Evolutionary conservation across 1,139 yeast genomes (phyloP), one percentile per base, ranked within the genome.

Genomic region (Taiozyma onychis): DNA sequence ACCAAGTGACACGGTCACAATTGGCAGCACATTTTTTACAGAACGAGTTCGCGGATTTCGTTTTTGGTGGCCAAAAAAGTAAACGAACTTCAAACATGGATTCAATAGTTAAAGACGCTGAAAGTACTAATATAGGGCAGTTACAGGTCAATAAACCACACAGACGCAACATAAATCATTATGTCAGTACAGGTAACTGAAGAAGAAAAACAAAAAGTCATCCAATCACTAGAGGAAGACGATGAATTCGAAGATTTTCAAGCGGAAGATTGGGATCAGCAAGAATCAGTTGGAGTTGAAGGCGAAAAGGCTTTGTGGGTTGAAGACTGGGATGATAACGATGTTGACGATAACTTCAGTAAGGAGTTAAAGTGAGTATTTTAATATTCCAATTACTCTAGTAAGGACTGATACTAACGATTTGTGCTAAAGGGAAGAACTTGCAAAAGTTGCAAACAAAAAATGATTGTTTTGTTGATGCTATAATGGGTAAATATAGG

Each of bases 241-340:
- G 96, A 89, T 65, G 96, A 89, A 67, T 89, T 89, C 66, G 96
- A 89, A 71, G 97, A 89, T 65, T 89, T 89, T 70, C 96, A 95
- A n/a, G 90, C 81, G 49, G 95, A 88, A 50, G 80, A 78, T 57
- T 80, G 85, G 85, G 66, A 71, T 28, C 75, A 74, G 42, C 71
- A 70, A 46, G 75, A 76, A 49, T 62, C 77, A 9, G 66, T 76
- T 28, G 74, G 71, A 46, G 54, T 58, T 7, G 70, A 68, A 24
- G 69, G 65, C 57, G 72, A 54, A 66, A 75, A 56, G 74, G 79
- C 81, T 54, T 76, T 88, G 50, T 89, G 96, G 96, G 96, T 88
- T 60, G 95, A 88, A 67, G 90, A 87, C 64, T 89, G 97, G 96
- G 96, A 88, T 61, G 96, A 87, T 64, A 93, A 83, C 58, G 95